A percentile compares a stretch with the other conserved stretches of the same genome.
Conservation (phyloP, 2,329 filamentous ascomycete species). For the Arthroderma uncinatum region DNA sequence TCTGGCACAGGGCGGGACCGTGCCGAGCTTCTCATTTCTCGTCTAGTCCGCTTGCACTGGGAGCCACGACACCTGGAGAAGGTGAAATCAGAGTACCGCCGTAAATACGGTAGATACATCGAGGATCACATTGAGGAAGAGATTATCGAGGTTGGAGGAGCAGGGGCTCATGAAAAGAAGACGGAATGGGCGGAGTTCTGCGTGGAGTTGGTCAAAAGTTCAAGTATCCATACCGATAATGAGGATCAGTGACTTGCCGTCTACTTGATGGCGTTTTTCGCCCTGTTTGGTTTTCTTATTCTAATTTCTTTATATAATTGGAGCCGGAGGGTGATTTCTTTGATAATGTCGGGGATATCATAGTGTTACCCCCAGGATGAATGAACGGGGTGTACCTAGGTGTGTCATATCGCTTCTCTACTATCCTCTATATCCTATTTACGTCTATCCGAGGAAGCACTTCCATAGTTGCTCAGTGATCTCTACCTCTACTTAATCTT, state of each 20-base stretch:
- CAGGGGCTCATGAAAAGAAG: constrained; percentile 12
- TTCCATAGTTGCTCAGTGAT: no score
- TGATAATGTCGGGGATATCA: neutral
- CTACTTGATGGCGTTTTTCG: neutral
- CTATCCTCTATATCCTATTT: no score
- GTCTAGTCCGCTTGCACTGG: constrained; percentile 87
- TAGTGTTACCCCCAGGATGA: neutral
- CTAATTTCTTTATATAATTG: neutral
- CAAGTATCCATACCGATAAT: constrained; percentile 14
- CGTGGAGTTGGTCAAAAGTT: constrained; percentile 44
- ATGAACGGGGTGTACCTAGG: neutral
- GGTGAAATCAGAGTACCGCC: constrained; percentile 68
- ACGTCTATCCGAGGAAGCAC: no score
- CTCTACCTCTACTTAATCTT: no score
- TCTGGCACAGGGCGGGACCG: constrained; percentile 61
- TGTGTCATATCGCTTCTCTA: no score
- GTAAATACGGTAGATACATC: constrained; percentile 63
- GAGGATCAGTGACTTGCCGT: neutral
- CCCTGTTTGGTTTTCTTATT: neutral
- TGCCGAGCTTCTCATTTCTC: constrained; percentile 75
- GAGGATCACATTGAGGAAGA: constrained; percentile 69
- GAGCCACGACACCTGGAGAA: constrained; percentile 68
- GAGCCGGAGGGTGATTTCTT: neutral
- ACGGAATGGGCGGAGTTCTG: constrained; percentile 66
- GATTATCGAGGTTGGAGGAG: constrained; percentile 45